Evolutionary conservation across 208 protist species (phyloP).

Genomic region (Leishmania amazonensis): DNA sequence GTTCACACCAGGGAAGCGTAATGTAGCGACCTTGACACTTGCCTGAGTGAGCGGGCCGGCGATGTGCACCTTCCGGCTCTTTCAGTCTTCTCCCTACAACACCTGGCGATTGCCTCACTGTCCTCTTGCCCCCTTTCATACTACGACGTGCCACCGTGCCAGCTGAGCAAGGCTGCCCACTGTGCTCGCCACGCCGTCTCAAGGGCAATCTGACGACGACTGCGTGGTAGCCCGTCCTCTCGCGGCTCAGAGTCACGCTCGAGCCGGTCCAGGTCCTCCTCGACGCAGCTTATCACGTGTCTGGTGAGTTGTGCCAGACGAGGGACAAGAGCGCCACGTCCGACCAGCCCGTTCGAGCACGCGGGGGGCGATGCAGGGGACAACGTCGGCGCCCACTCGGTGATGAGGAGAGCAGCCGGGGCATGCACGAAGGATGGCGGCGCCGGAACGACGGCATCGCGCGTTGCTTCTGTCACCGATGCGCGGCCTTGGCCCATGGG

Average conservation of each 20-base stretch:
- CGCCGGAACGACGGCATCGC: neutral
- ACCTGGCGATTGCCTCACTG: neutral
- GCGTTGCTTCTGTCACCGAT: neutral
- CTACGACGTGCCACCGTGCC: constrained; percentile 13
- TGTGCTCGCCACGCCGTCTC: constrained; percentile 30
- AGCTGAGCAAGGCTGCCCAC: constrained; percentile 21
- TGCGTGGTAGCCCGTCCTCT: constrained; percentile 17
- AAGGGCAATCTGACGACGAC: constrained; percentile 24
- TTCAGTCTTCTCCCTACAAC: neutral
- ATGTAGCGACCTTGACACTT: neutral
- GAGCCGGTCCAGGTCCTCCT: constrained; percentile 17
- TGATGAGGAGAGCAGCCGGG: neutral
- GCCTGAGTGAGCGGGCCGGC: neutral
- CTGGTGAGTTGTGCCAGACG: constrained; percentile 22
- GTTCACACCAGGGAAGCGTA: too few relatives aligned
- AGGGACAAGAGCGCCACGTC: neutral
- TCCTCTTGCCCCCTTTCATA: neutral
- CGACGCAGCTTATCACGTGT: constrained; percentile 23
- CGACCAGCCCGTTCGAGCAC: neutral
- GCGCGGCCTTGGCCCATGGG: constrained; percentile 8
- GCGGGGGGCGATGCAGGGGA: neutral
- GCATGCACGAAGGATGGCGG: neutral
- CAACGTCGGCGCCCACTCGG: neutral
- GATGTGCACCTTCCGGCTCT: neutral
- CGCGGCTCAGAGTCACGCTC: constrained; percentile 2